Conservation (phyloP, 2,329 filamentous ascomycete species). For the Helotiales sp. region DNA sequence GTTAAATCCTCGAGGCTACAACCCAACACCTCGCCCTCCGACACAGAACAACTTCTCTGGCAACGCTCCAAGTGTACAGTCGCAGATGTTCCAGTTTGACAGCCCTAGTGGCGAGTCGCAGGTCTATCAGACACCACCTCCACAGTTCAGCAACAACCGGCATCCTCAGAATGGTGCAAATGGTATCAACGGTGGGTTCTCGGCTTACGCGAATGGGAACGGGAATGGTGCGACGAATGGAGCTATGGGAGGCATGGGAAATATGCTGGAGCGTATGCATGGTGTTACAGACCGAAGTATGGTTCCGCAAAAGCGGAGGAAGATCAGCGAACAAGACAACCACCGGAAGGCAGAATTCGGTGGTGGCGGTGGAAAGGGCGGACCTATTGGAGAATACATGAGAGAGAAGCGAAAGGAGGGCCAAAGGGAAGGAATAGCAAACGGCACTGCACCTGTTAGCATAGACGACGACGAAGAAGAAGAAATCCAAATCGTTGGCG, state of each 20-base stretch:
- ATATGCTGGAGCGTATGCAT: slow-evolving; percentile 77
- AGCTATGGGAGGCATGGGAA: slow-evolving; percentile 52
- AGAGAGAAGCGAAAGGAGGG: slow-evolving; percentile 61
- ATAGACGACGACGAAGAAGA: slow-evolving; percentile 55
- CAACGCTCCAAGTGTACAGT: slow-evolving; percentile 18
- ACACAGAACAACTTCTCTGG: slow-evolving; percentile 23
- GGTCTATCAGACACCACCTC: slow-evolving; percentile 14
- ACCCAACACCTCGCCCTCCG: slow-evolving; percentile 25
- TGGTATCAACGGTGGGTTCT: slow-evolving; percentile 27
- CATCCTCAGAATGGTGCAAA: slow-evolving; percentile 4
- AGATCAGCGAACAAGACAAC: slow-evolving; percentile 52
- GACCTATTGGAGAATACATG: slow-evolving; percentile 69
- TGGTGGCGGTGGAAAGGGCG: slow-evolving; percentile 57
- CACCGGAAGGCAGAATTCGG: slow-evolving; percentile 50
- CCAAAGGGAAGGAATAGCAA: slow-evolving; percentile 41
- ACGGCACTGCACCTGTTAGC: slow-evolving; percentile 46
- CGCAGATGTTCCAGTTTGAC: slow-evolving; percentile 41
- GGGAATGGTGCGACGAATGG: slow-evolving; percentile 19
- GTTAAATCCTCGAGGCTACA: slow-evolving; percentile 49
- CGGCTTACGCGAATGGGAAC: slow-evolving; percentile 33
- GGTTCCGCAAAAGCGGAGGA: slow-evolving; percentile 70
- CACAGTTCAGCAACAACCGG: slow-evolving; percentile 5
- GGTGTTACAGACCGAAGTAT: slow-evolving; percentile 71
- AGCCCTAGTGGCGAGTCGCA: slow-evolving; percentile 34
- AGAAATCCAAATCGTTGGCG: slow-evolving; percentile 60